Conservation (phyloP, 1,284 basidiomycete species). For the Cutaneotrichosporon sp. region DNA sequence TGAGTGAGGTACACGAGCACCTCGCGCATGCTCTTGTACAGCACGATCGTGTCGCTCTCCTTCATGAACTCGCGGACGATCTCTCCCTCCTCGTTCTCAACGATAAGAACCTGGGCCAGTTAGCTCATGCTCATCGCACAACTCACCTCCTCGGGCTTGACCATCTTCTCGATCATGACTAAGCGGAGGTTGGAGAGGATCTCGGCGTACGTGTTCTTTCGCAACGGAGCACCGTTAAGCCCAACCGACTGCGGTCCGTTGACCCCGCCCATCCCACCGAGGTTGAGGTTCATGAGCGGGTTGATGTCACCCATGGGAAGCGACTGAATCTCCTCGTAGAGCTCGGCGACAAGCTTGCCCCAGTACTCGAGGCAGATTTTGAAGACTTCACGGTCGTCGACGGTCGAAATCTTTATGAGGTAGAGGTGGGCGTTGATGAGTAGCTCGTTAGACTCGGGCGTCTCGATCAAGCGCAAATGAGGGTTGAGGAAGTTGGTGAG, state of each 20-base stretch:
- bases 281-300: constrained; percentile 85
- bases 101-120: constrained; percentile 76
- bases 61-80: constrained; percentile 99
- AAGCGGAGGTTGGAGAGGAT: constrained; percentile 91
- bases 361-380: constrained; percentile 99
- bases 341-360: constrained; percentile 93
- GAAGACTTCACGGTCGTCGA: constrained; percentile 98
- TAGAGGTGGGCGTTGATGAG: constrained; percentile 96
- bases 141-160: constrained; percentile 95
- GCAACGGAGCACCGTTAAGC: constrained; percentile 71
- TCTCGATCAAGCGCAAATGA: constrained; percentile 90
- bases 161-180: constrained; percentile 99
- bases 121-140: constrained; percentile 9
- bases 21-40: constrained; percentile 99
- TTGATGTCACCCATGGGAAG: constrained; percentile 81
- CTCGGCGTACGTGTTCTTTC: constrained; percentile 93
- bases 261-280: constrained; percentile 59
- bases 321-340: constrained; percentile 94
- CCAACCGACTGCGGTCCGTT: constrained; percentile 60
- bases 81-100: constrained; percentile 98
- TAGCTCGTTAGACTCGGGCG: constrained; percentile 85
- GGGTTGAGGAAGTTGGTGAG: constrained; percentile 92
- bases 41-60: constrained; percentile 95
- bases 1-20: constrained; percentile 96
- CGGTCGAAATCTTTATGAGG: constrained; percentile 97